Evolutionary conservation across 176 grass and related monocot species (phyloP).

Genomic region (Carex littledalei): DNA sequence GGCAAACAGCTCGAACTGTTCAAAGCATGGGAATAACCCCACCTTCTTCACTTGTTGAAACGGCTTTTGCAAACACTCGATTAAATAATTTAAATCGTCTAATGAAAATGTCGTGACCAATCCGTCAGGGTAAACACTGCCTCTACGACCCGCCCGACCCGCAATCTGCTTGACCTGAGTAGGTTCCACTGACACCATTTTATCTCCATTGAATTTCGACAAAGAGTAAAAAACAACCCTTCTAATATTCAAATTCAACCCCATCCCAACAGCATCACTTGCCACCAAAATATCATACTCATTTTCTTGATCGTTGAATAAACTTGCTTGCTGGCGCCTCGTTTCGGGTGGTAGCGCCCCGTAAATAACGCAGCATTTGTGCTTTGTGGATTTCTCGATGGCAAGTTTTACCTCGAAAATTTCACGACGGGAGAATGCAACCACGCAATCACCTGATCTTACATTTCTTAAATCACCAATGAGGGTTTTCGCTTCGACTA

Average conservation of each 20-base stretch:
- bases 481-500: constrained; percentile 80
- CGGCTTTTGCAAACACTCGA: constrained; percentile 77
- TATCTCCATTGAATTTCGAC: constrained; percentile 77
- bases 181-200: constrained; percentile 60
- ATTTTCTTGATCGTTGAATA: constrained; percentile 88
- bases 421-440: constrained; percentile 82
- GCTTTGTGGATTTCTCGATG: constrained; percentile 88
- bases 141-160: constrained; percentile 81
- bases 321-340: constrained; percentile 62
- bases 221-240: constrained; percentile 79
- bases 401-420: constrained; percentile 94
- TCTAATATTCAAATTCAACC: constrained; percentile 94
- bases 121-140: constrained; percentile 82
- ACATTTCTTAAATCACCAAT: constrained; percentile 67
- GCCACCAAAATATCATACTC: constrained; percentile 86
- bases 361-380: constrained; percentile 94
- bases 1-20: constrained; percentile 91
- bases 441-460: constrained; percentile 68
- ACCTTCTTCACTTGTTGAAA: constrained; percentile 68
- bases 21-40: constrained; percentile 88
- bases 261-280: constrained; percentile 90
- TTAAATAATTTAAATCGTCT: constrained; percentile 88
- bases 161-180: constrained; percentile 98
- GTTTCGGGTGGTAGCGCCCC: constrained; percentile 87
- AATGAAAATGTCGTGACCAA: constrained; percentile 72